Evolutionary conservation across 2,329 filamentous ascomycete genomes (phyloP).

Genomic region (Diplodia sapinea): DNA sequence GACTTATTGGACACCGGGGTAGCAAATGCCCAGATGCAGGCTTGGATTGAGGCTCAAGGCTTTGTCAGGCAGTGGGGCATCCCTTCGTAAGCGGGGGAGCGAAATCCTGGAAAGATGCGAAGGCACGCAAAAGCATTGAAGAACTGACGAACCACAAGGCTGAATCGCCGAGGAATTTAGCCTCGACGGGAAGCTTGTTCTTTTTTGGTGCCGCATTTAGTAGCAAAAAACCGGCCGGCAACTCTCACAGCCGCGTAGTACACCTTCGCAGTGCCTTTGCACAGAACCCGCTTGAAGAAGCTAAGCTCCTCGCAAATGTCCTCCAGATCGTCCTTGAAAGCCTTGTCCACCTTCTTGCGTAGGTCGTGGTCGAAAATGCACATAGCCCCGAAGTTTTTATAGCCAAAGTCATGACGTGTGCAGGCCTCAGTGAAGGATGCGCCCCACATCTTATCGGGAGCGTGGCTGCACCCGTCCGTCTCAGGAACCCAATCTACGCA

Average conservation of each 20-base stretch:
- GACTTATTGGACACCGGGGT: background rate
- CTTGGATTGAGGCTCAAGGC: conserved; percentile 10
- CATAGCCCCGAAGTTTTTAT: background rate
- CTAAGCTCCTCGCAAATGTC: background rate
- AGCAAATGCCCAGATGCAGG: conserved; percentile 5
- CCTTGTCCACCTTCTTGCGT: conserved; percentile 5
- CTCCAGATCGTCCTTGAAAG: background rate
- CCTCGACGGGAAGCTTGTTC: too few relatives aligned
- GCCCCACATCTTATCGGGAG: background rate
- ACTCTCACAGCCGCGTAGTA: conserved; percentile 10
- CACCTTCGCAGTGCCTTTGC: background rate
- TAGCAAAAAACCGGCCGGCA: background rate
- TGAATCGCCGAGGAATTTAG: too few relatives aligned
- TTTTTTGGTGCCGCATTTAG: too few relatives aligned
- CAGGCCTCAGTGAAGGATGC: conserved; percentile 1
- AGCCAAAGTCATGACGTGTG: conserved; percentile 24
- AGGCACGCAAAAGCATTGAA: too few relatives aligned
- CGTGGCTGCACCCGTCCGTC: background rate
- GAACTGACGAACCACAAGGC: too few relatives aligned
- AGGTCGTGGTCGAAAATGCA: background rate
- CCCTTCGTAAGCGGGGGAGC: too few relatives aligned
- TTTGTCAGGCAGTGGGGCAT: background rate
- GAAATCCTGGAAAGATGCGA: too few relatives aligned
- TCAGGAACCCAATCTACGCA: background rate
- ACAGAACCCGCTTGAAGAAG: background rate